phyloP scores from a whole-genome alignment of 1,284 basidiomycete species.

The Malassezia globosa region DNA sequence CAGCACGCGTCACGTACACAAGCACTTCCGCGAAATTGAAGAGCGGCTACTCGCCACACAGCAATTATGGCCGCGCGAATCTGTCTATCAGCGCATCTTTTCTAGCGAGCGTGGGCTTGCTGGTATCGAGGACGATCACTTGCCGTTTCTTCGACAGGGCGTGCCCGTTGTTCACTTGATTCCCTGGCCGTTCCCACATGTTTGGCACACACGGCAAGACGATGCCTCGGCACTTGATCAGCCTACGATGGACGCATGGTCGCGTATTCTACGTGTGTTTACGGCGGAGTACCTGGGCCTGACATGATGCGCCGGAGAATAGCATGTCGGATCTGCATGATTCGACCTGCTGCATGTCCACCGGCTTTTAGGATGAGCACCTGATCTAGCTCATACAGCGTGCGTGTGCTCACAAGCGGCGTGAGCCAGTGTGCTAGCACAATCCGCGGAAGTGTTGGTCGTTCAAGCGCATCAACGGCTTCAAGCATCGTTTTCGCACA shows the following conservation, averaged over 20 bases:
- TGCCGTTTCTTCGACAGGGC: constrained; percentile 73
- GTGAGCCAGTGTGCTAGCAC: constrained; percentile 14
- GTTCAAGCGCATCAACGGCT: background rate
- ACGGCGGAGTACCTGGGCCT: constrained; percentile 80
- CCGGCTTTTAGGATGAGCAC: background rate
- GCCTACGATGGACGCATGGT: constrained; percentile 70
- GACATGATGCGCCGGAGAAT: constrained; percentile 7
- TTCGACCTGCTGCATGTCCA: background rate
- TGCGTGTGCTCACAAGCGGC: background rate
- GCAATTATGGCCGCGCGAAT: constrained; percentile 21
- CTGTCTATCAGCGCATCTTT: constrained; percentile 14
- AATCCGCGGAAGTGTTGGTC: background rate
- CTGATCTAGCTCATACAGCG: background rate
- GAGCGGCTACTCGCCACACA: constrained; percentile 16
- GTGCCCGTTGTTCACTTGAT: constrained; percentile 87
- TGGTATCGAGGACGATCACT: constrained; percentile 83
- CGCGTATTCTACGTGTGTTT: constrained; percentile 73
- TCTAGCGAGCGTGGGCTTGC: constrained; percentile 48
- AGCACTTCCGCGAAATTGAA: constrained; percentile 24
- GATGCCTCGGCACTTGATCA: constrained; percentile 74
- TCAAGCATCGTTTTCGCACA: constrained; percentile 3
- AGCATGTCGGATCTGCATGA: background rate
- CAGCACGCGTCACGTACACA: constrained; percentile 32
- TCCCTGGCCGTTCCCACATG: constrained; percentile 71
- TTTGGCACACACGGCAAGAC: constrained; percentile 89